These are phyloP conservation scores for Colletotrichum sp. DNA, from an alignment of 2,329 filamentous ascomycete species.

Conservation along the genomic window DNA sequence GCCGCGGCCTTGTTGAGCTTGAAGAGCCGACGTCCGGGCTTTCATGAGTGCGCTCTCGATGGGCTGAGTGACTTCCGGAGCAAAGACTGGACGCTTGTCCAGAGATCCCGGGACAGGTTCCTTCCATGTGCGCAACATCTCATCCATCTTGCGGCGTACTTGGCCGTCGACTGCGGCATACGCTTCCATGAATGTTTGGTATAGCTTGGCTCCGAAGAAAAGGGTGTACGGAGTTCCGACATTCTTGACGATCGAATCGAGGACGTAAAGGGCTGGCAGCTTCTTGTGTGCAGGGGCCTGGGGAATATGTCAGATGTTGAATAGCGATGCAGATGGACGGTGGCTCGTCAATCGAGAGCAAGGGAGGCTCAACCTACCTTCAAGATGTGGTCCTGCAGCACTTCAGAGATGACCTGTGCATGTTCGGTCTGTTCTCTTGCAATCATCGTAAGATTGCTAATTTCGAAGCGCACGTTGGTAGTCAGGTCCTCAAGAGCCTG, in stretches of 20 bases:
- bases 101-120: constrained; percentile 93
- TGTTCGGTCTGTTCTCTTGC: constrained; percentile 97
- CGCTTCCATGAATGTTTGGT: constrained; percentile 94
- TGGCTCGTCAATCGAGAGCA: background rate
- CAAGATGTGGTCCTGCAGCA: constrained; percentile 90
- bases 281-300: constrained; percentile 90
- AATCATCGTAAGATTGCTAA: constrained; percentile 96
- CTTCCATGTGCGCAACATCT: constrained; percentile 98
- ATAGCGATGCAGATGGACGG: background rate
- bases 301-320: constrained; percentile 39
- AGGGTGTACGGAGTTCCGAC: constrained; percentile 97
- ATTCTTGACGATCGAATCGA: constrained; percentile 98
- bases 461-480: constrained; percentile 91
- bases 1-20: constrained; percentile 55
- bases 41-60: constrained; percentile 96
- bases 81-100: constrained; percentile 91
- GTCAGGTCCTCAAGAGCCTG: constrained; percentile 91
- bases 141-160: constrained; percentile 90
- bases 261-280: constrained; percentile 92
- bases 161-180: constrained; percentile 86
- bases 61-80: constrained; percentile 81
- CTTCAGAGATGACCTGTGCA: constrained; percentile 89
- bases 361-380: constrained; percentile 69
- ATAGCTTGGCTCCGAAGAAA: constrained; percentile 91
- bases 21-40: constrained; percentile 60